These are phyloP conservation scores for Coniella lustricola DNA, from an alignment of 2,329 filamentous ascomycete species.

Conservation along the genomic window DNA sequence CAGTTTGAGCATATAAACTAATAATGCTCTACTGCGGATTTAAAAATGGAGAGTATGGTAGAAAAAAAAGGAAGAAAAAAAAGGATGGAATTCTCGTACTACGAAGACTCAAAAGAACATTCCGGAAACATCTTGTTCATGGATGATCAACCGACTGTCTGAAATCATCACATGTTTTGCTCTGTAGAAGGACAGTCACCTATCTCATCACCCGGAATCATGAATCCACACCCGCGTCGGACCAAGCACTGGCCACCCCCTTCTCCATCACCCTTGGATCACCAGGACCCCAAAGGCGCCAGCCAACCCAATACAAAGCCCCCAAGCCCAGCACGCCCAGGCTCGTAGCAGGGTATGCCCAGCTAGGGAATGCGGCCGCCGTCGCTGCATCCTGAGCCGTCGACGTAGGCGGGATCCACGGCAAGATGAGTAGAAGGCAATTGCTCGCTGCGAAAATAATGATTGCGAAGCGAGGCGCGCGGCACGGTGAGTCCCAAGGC, in stretches of 20 bases:
- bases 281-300: conserved; percentile 15
- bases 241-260: not conserved
- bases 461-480: conserved; percentile 24
- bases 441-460: conserved; percentile 27
- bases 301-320: conserved; percentile 30
- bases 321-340: conserved; percentile 28
- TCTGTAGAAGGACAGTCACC: no score
- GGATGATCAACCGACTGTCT: no score
- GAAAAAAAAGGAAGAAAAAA: no score
- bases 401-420: conserved; percentile 29
- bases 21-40: no score
- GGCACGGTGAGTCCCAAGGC: conserved; percentile 25
- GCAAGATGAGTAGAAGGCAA: conserved; percentile 27
- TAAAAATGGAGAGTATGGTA: no score
- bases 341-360: conserved; percentile 30
- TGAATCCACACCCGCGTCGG: no score
- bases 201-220: no score
- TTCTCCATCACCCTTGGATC: conserved; percentile 6
- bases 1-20: no score
- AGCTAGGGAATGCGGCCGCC: conserved; percentile 25
- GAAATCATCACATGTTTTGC: no score
- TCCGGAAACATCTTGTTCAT: no score
- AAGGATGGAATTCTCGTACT: no score
- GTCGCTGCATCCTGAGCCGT: conserved; percentile 19
- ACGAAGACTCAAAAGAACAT: no score